Evolutionary conservation across 768 basidiomycete species (phyloP).

Genomic region (Lactarius evosmus): DNA sequence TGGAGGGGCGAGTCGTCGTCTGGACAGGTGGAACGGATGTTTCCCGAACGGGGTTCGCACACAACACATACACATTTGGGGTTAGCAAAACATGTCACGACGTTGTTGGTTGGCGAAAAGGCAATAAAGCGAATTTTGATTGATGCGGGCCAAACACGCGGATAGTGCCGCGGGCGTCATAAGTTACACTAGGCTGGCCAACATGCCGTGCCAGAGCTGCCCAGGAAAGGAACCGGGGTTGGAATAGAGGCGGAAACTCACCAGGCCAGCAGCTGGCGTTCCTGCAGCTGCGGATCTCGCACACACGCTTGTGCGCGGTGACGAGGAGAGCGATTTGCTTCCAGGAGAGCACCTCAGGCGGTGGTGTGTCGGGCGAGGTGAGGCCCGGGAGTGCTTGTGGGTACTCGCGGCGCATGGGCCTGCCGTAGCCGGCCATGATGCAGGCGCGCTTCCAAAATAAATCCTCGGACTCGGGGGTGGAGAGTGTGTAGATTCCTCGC

Average conservation of each 20-base stretch:
- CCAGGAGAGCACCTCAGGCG: conserved; percentile 23
- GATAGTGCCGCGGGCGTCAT: background rate
- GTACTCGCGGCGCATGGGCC: conserved; percentile 28
- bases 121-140: background rate
- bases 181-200: background rate
- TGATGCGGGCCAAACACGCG: background rate
- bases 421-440: conserved; percentile 22
- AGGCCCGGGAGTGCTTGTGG: conserved; percentile 12
- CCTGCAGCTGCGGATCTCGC: conserved; percentile 29
- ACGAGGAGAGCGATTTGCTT: conserved; percentile 24
- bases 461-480: conserved; percentile 19
- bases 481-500: conserved; percentile 23
- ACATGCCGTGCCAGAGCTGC: background rate
- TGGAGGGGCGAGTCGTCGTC: conserved; percentile 13
- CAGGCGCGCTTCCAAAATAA: conserved; percentile 27
- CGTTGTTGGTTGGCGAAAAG: background rate
- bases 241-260: conserved; percentile 20
- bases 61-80: background rate
- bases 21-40: background rate
- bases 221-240: background rate
- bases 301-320: conserved; percentile 21
- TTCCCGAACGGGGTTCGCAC: background rate
- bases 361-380: background rate
- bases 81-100: conserved; percentile 6
- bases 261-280: conserved; percentile 26